phyloP scores from a whole-genome alignment of 768 basidiomycete genomes.

The Pisolithus marmoratus region DNA sequence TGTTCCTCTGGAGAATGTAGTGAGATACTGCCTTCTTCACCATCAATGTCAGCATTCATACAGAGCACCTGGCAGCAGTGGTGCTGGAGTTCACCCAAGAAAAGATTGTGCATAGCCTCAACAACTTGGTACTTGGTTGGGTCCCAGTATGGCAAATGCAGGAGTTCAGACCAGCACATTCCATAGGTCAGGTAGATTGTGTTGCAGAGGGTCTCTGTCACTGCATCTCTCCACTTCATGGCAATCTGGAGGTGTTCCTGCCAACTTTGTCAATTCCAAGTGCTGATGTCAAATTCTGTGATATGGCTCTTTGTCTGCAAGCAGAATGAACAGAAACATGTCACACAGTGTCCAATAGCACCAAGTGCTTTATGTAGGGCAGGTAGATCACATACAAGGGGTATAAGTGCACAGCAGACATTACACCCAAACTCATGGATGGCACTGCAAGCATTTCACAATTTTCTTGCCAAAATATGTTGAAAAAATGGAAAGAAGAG shows the following conservation, averaged over 20 bases:
- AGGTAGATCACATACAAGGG: constrained; percentile 21
- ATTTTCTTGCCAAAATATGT: too few species aligned
- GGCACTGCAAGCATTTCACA: too few species aligned
- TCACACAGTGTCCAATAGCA: constrained; percentile 9
- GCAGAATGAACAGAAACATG: constrained; percentile 24
- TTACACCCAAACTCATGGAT: constrained; percentile 18
- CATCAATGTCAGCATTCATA: constrained; percentile 5
- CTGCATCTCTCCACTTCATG: constrained; percentile 7
- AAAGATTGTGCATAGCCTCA: too few species aligned
- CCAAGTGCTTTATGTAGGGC: constrained; percentile 19
- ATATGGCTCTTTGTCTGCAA: constrained; percentile 6
- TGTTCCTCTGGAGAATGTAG: constrained; percentile 1
- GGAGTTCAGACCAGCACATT: constrained; percentile 25
- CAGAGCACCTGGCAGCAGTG: constrained; percentile 13
- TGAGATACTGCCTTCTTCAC: neutral
- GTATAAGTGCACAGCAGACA: constrained; percentile 23
- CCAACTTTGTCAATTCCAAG: constrained; percentile 13
- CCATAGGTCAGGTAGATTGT: constrained; percentile 14
- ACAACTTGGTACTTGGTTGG: too few species aligned
- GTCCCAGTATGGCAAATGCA: too few species aligned
- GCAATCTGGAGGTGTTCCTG: constrained; percentile 15
- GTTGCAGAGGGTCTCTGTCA: constrained; percentile 8
- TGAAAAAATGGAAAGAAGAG: too few species aligned
- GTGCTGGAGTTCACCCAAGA: neutral
- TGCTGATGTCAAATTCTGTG: constrained; percentile 14